A percentile compares a stretch with the other conserved stretches of the same genome.
Conservation (phyloP, 1,139 yeast species). For the Kodamaea anthophila region DNA sequence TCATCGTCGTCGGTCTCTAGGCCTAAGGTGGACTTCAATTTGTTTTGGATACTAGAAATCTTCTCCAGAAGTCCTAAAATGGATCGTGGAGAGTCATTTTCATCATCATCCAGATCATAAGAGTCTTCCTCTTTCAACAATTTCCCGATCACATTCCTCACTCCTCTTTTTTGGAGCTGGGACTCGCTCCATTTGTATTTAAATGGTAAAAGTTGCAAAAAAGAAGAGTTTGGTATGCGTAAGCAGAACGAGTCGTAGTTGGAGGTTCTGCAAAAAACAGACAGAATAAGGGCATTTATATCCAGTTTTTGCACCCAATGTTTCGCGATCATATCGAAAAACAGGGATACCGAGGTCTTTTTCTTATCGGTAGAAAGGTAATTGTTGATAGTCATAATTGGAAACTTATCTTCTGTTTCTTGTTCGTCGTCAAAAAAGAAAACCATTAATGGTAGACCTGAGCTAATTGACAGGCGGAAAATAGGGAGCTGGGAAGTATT, state of each 20-base stretch:
- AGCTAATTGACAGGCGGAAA: constrained; percentile 17
- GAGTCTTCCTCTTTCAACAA: background rate
- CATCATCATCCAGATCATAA: constrained; percentile 2
- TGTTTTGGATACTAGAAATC: background rate
- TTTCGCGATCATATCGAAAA: constrained; percentile 38
- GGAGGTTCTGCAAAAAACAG: constrained; percentile 38
- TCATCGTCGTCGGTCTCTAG: background rate
- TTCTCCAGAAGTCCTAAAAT: constrained; percentile 1
- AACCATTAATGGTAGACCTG: constrained; percentile 26
- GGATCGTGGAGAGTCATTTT: background rate
- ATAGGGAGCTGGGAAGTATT: constrained; percentile 18
- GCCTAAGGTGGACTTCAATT: background rate
- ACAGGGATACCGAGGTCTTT: constrained; percentile 12
- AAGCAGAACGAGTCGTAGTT: constrained; percentile 31
- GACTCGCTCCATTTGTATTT: background rate
- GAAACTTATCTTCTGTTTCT: constrained; percentile 8
- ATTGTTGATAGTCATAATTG: constrained; percentile 18
- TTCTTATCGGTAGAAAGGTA: constrained; percentile 14
- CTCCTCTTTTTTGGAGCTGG: background rate
- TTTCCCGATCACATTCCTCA: background rate
- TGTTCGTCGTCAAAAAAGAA: constrained; percentile 23
- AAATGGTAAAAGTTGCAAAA: constrained; percentile 15
- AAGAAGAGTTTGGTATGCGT: constrained; percentile 21
- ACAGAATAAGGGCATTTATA: constrained; percentile 29
- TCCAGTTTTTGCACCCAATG: constrained; percentile 31